Evolutionary conservation across 2,329 filamentous ascomycete species (phyloP).

Genomic region (Pseudocercospora fuligena): DNA sequence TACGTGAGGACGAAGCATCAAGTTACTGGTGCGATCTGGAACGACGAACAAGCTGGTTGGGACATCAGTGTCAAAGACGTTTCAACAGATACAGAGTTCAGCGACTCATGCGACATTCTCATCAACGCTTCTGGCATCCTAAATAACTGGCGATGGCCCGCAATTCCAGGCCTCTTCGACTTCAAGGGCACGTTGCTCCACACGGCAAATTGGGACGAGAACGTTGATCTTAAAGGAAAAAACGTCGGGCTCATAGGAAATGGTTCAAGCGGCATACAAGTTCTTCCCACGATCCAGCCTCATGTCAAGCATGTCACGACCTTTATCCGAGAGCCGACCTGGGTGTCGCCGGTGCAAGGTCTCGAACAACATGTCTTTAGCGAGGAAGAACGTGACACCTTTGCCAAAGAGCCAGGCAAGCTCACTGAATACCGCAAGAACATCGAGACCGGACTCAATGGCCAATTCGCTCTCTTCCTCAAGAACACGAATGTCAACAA

Average conservation of each 20-base stretch:
- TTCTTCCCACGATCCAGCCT: slow-evolving; percentile 53
- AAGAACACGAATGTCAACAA: slow-evolving; percentile 52
- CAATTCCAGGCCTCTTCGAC: slow-evolving; percentile 36
- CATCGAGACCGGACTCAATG: slow-evolving; percentile 56
- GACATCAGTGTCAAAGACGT: slow-evolving; percentile 30
- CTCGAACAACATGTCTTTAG: slow-evolving; percentile 47
- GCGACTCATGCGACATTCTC: slow-evolving; percentile 36
- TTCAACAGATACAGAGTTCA: slow-evolving; percentile 36
- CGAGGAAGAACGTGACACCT: slow-evolving; percentile 48
- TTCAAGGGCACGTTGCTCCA: slow-evolving; percentile 41
- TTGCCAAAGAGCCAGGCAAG: slow-evolving; percentile 48
- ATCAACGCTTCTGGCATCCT: slow-evolving; percentile 27
- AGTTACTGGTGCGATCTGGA: slow-evolving; percentile 52
- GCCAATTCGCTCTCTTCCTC: slow-evolving; percentile 58
- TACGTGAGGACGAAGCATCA: slow-evolving; percentile 49
- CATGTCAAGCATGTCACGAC: slow-evolving; percentile 55
- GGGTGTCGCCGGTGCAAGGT: slow-evolving; percentile 20
- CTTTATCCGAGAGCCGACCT: slow-evolving; percentile 43
- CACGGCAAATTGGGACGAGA: slow-evolving; percentile 35
- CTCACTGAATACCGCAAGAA: slow-evolving; percentile 54
- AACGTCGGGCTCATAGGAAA: slow-evolving; percentile 19
- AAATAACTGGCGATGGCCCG: slow-evolving; percentile 38
- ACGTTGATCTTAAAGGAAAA: slow-evolving; percentile 25
- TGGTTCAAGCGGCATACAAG: slow-evolving; percentile 17
- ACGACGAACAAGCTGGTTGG: slow-evolving; percentile 32